Base-by-base conservation (phyloP, 2,329 filamentous ascomycete genomes). In the Aspergillus sp. region DNA sequence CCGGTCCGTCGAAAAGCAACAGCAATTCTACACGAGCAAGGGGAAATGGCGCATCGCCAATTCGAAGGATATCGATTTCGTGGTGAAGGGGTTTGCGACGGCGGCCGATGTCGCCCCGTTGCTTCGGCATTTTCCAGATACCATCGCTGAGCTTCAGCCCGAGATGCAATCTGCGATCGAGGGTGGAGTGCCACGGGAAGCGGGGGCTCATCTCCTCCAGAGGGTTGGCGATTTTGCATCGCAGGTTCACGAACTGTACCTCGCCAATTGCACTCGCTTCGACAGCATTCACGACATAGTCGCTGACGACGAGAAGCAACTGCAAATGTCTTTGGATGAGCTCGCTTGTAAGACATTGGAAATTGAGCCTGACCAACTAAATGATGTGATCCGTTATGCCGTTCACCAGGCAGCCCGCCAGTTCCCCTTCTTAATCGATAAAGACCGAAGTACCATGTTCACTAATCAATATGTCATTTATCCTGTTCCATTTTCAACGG, bases 121-220 rank as follows among this genome's bases (percentile, higher is more conserved):
- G 3, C 57, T 81, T 9, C 77, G 80, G 4, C 80, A 82, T 66
- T 72, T 87, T 3, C 85, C 85, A 0, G 66, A 70, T 33, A 41
- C 52, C 1, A 55, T 66, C 14, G 66, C 73, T 6, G 54, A 66
- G 49, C 55, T 69, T 37, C 65, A 65, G 14, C 43, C 57, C 5
- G 64, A 72, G 23, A 66, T 76, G 37, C 75, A 77, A 55, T 59
- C 68, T n/a, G 58, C 66, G 4, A 70, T 71, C 12, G 75, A 78
- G 59, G 77, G 77, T 31, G 75, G 75, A 33, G 67, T 79, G 4
- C 77, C 77, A 5, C 66, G 76, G 37, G 67, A 68, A 7, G 62
- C 71, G 9, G 75, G 74, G 14, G 73, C 71, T 12, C 64, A 64
- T 50, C 65, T 79, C 4, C 55, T 79, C 37, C 54, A 61, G 19